A percentile compares a stretch with the other conserved stretches of the same genome.
phyloP scores from a whole-genome alignment of 2,329 filamentous ascomycete species.

The Rhytidhysteron rufulum region DNA sequence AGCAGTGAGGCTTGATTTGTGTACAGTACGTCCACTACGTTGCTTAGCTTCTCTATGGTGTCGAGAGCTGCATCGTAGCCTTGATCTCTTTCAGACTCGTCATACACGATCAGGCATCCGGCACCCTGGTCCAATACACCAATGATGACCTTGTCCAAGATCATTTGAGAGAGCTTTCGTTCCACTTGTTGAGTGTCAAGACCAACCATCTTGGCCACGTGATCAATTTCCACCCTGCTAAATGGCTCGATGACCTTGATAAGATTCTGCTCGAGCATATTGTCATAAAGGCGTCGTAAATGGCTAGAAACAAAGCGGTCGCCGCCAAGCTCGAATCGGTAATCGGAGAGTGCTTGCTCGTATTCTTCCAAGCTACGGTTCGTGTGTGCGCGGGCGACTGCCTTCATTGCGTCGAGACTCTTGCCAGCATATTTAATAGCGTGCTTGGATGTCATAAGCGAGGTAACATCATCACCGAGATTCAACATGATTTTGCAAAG shows the following conservation, averaged over 20 bases:
- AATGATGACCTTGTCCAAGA: constrained; percentile 97
- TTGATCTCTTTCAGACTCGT: constrained; percentile 90
- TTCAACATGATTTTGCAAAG: constrained; percentile 99
- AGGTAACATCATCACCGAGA: constrained; percentile 90
- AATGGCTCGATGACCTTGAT: constrained; percentile 99
- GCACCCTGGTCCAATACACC: constrained; percentile 95
- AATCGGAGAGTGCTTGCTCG: constrained; percentile 84
- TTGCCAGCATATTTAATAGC: constrained; percentile 94
- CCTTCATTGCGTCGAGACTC: constrained; percentile 98
- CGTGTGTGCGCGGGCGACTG: constrained; percentile 89
- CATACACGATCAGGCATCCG: constrained; percentile 95
- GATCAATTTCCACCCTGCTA: constrained; percentile 91
- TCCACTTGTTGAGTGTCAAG: constrained; percentile 95
- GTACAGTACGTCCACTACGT: constrained; percentile 95
- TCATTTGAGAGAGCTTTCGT: constrained; percentile 98
- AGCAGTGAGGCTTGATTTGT: constrained; percentile 94
- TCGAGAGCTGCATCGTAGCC: constrained; percentile 90
- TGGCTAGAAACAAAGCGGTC: constrained; percentile 97
- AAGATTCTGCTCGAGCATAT: constrained; percentile 98
- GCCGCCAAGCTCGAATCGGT: constrained; percentile 88
- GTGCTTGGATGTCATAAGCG: constrained; percentile 92
- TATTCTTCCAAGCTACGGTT: constrained; percentile 97
- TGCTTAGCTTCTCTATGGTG: constrained; percentile 95
- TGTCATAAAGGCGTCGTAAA: constrained; percentile 90
- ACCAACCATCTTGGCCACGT: constrained; percentile 96